A percentile compares a stretch with the other conserved stretches of the same genome.
Evolutionary conservation across 257 asterid genomes (phyloP).

Genomic region (Avicennia marina): DNA sequence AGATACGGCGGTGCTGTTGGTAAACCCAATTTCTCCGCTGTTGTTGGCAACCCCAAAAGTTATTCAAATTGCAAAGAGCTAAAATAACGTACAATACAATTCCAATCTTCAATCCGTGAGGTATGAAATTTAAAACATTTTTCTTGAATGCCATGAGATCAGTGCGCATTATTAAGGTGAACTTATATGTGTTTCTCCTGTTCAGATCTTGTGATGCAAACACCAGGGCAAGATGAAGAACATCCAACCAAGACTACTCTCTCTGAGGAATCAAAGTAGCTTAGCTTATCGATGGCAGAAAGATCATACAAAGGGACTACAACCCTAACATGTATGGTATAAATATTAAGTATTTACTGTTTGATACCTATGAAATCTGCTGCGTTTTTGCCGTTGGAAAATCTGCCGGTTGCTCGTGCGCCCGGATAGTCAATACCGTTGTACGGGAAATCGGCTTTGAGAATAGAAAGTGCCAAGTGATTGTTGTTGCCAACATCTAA

Average conservation of each 20-base stretch:
- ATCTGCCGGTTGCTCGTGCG: slow-evolving; percentile 68
- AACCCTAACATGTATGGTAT: background rate
- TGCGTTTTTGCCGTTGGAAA: slow-evolving; percentile 74
- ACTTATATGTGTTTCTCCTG: too few relatives aligned
- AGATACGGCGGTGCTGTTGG: slow-evolving; percentile 66
- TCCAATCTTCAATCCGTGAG: too few relatives aligned
- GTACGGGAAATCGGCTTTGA: slow-evolving; percentile 59
- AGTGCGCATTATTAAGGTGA: too few relatives aligned
- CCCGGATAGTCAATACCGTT: slow-evolving; percentile 64
- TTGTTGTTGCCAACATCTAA: slow-evolving; percentile 82
- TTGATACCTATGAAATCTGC: slow-evolving; percentile 66
- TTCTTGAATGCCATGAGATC: too few relatives aligned
- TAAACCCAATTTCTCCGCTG: slow-evolving; percentile 80
- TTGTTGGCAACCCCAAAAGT: background rate
- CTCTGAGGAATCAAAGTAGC: too few relatives aligned
- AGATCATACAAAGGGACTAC: too few relatives aligned
- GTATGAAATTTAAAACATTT: too few relatives aligned
- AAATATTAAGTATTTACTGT: background rate
- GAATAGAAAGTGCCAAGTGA: slow-evolving; percentile 35
- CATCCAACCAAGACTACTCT: too few relatives aligned
- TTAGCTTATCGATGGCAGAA: too few relatives aligned
- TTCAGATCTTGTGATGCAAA: too few relatives aligned
- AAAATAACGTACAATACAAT: too few relatives aligned
- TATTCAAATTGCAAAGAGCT: background rate
- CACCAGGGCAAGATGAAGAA: too few relatives aligned